Percentiles rank a stretch among this genome's conserved stretches.
These are phyloP conservation scores for Lavandula angustifolia DNA, from an alignment of 257 asterid species.

Conservation along the genomic window DNA sequence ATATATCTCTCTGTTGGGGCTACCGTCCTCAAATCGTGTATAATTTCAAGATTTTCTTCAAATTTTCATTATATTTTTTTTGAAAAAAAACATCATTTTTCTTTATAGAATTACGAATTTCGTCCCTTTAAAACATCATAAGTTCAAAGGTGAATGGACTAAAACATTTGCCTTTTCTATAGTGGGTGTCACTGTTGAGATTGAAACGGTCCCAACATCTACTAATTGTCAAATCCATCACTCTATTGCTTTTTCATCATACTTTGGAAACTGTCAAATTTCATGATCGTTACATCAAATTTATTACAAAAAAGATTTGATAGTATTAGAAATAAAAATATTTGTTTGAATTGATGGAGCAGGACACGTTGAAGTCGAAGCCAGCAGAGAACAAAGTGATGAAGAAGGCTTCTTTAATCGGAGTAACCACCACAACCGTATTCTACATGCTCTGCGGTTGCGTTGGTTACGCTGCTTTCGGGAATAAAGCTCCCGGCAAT, in stretches of 20 bases:
- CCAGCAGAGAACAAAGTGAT: conserved; percentile 59
- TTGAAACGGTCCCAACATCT: conserved; percentile 30
- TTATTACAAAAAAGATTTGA: not conserved
- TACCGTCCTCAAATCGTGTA: too few species aligned
- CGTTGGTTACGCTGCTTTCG: conserved; percentile 55
- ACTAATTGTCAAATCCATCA: not conserved
- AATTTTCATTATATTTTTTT: too few species aligned
- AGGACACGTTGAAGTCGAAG: conserved; percentile 54
- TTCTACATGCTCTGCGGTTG: conserved; percentile 57
- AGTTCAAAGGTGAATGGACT: not conserved
- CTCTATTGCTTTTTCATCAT: not conserved
- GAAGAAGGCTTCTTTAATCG: conserved; percentile 54
- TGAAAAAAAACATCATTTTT: too few species aligned
- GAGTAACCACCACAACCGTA: conserved; percentile 47
- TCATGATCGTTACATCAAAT: not conserved
- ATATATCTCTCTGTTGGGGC: too few species aligned
- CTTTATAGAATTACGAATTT: too few species aligned
- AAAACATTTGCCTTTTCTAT: not conserved
- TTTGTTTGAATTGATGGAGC: not conserved
- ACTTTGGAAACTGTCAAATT: not conserved
- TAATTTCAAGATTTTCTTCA: too few species aligned
- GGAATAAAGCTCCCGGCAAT: conserved; percentile 33
- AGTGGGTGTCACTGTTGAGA: conserved; percentile 5
- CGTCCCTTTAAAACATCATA: too few species aligned
- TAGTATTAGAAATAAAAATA: not conserved